Base-by-base conservation (phyloP, 2,329 filamentous ascomycete species). In the Aspergillus clavatus region DNA sequence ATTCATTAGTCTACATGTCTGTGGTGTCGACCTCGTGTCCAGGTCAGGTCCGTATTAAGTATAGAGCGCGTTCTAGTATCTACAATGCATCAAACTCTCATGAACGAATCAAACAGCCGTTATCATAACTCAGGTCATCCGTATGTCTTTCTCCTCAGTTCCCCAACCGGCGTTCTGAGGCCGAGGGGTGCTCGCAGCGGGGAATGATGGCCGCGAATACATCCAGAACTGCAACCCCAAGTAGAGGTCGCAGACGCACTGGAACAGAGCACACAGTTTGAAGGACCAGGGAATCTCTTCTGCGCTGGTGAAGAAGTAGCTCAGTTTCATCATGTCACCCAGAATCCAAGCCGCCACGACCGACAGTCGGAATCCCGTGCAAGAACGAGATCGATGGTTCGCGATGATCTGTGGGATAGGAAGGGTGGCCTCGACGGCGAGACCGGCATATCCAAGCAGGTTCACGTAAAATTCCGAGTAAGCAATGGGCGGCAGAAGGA, bases 321-420 rank as follows among this genome's bases (percentile, higher is more conserved):
- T 68, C 67, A 76, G 70, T 54, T 76, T 76, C 71, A 74, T 74
- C 19, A 67, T 56, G 51, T 76, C 73, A 54, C 73, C 73, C 10
- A 74, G 56, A 33, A 76, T 60, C 73, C 73, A 76, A 5, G 73
- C 68, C 3, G 63, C 64, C 21, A 74, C 56, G 6, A 75, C 73
- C 2, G 72, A 74, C 7, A 75, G 38, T 4, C 73, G 69, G 54
- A 76, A 75, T 10, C 73, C 73, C 47, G 71, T 71, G 59, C 73
- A 76, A 5, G 72, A 75, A 26, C 65, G 68, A 7, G 70, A 68
- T 38, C 60, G 67, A 52, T 74, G 70, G 55, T 76, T 76, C 41
- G 71, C 65, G 16, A 73, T 21, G 12, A 76, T 69, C 50, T 76
- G 73, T 7, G 73, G 73, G 16, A 76, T 38, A 0, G 73, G 73